Evolutionary conservation across 768 basidiomycete species (phyloP), one percentile per base, ranked within the genome.

Genomic region (Pleurotus ostreatus): DNA sequence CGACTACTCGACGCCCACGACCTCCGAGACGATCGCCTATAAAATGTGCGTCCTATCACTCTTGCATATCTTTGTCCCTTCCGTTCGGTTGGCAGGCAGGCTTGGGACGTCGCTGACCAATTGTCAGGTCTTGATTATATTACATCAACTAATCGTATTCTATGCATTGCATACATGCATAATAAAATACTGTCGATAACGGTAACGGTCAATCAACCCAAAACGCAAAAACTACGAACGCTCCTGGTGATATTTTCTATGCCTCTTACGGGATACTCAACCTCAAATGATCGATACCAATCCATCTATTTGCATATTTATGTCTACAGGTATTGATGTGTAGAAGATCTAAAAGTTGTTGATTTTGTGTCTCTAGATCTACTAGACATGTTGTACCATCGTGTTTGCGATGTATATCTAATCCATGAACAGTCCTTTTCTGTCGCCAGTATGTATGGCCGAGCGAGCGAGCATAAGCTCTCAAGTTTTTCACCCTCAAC

Each of bases 11-110:
- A 66, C 79, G 18, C 60, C 64, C 12, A 62, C 65, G 16, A 66
- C 72, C 4, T 68, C 67, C 20, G 58, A 62, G 54, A 71, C 63
- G 30, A 75, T 91, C 61, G 75, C 86, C 4, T 94, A 92, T 71
- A 92, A 91, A 76, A 94, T 94, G 91, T 94, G 79, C 83, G 91
- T 86, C 60, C 57, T 66, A 60, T 64, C 65, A 49, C 26, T 30
- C 30, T 41, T 23, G n/a, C 51, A 51, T 26, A 25, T 3, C 9
- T 34, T n/a, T 51, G n/a, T 51, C 49, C 49, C 30, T 30, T 49
- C 30, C 49, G 16, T 34, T 34, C 30, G 30, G 30, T 26, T 40
- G 22, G 16, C 22, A 26, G 38, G 56, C 45, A 55, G 56, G 47
- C 58, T 65, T 49, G 52, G 63, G 62, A 62, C 66, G 63, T 69